Conservation (phyloP, 2,329 filamentous ascomycete species). For the Cladosporium sp. region DNA sequence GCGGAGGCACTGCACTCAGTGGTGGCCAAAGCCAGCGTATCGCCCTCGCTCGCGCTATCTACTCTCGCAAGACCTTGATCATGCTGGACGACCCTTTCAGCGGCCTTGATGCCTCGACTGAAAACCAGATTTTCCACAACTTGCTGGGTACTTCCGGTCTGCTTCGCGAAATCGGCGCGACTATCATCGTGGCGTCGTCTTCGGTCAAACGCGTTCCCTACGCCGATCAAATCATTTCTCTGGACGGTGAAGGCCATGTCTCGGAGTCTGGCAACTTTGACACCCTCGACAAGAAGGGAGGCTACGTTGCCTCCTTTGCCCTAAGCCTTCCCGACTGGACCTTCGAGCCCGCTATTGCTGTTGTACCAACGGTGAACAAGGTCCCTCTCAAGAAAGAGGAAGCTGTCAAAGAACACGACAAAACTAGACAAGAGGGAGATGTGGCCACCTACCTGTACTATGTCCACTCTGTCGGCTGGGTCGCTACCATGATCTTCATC, state of each 20-base stretch:
- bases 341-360: background rate
- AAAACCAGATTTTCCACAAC: constrained; percentile 44
- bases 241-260: constrained; percentile 28
- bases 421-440: constrained; percentile 39
- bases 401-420: constrained; percentile 34
- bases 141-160: constrained; percentile 45
- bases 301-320: constrained; percentile 13
- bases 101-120: constrained; percentile 47
- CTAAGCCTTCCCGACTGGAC: constrained; percentile 5
- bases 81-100: constrained; percentile 51
- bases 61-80: constrained; percentile 44
- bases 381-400: constrained; percentile 6
- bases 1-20: constrained; percentile 48
- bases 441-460: constrained; percentile 31
- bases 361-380: background rate
- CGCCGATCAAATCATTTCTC: constrained; percentile 40
- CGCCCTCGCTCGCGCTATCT: constrained; percentile 48
- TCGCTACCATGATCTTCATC: constrained; percentile 6
- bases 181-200: constrained; percentile 37
- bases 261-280: constrained; percentile 34
- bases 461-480: constrained; percentile 13
- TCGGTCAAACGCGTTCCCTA: constrained; percentile 28
- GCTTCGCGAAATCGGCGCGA: constrained; percentile 36
- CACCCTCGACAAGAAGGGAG: constrained; percentile 16
- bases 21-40: constrained; percentile 49